Evolutionary conservation across 345 rosid species (phyloP).

Genomic region (Anacardium occidentale): DNA sequence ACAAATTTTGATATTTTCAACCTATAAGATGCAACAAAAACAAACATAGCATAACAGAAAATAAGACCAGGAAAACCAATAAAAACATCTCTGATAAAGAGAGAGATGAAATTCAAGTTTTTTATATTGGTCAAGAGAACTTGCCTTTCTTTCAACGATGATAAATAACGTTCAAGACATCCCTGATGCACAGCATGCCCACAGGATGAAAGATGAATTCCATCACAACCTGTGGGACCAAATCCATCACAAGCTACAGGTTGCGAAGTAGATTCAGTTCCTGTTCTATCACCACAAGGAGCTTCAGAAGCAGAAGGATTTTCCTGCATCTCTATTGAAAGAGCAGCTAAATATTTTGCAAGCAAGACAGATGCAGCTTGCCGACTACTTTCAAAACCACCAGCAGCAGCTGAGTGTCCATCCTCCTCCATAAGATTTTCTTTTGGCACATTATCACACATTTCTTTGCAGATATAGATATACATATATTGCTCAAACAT

Average conservation of each 20-base stretch:
- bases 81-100: neutral
- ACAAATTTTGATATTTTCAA: neutral
- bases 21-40: neutral
- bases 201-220: constrained; percentile 83
- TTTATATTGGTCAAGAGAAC: constrained; percentile 9
- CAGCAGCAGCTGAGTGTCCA: constrained; percentile 30
- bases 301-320: constrained; percentile 43
- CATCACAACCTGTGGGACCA: constrained; percentile 80
- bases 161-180: constrained; percentile 80
- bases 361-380: constrained; percentile 46
- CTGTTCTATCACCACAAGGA: constrained; percentile 25
- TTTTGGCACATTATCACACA: constrained; percentile 29
- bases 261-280: constrained; percentile 36
- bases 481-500: constrained; percentile 67
- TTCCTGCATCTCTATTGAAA: constrained; percentile 45
- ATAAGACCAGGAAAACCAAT: too few species aligned
- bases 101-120: neutral
- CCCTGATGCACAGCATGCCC: constrained; percentile 97
- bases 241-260: constrained; percentile 52
- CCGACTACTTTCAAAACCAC: constrained; percentile 29
- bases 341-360: constrained; percentile 47
- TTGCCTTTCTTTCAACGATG: constrained; percentile 82
- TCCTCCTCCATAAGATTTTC: constrained; percentile 29
- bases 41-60: neutral
- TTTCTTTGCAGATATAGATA: constrained; percentile 35